A percentile compares a stretch with the other conserved stretches of the same genome.
Evolutionary conservation across 75 land plant genomes (phyloP).

Genomic region (Pseudotsuga menziesii): DNA sequence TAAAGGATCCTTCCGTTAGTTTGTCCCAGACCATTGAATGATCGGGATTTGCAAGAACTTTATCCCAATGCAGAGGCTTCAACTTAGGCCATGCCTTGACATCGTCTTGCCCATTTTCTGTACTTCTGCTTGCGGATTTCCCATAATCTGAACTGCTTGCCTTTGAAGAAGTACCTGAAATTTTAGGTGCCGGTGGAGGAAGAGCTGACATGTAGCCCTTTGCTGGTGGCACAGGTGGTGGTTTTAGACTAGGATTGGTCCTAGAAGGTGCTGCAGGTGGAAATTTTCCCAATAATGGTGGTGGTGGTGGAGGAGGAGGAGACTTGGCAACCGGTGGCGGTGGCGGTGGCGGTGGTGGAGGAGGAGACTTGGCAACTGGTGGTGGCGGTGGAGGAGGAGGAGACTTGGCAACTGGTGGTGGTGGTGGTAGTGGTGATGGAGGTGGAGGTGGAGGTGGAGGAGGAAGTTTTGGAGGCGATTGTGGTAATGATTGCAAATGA

Average conservation of each 20-base stretch:
- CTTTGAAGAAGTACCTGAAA: neutral
- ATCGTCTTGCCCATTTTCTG: neutral
- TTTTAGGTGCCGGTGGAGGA: slow-evolving; percentile 35
- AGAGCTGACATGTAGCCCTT: slow-evolving; percentile 11
- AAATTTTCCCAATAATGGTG: slow-evolving; percentile 8
- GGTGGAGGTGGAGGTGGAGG: slow-evolving; percentile 5
- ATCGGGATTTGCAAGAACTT: slow-evolving; percentile 56
- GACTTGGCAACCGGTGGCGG: neutral
- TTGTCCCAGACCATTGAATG: slow-evolving; percentile 99
- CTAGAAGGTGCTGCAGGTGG: slow-evolving; percentile 29
- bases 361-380: neutral
- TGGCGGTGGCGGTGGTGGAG: slow-evolving; percentile 15
- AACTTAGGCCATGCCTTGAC: slow-evolving; percentile 31
- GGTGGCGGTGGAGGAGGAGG: neutral
- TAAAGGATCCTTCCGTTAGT: slow-evolving; percentile 70
- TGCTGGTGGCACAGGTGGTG: slow-evolving; percentile 19
- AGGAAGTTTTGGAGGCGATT: neutral
- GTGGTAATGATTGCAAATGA: too few relatives aligned
- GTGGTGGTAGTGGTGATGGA: neutral
- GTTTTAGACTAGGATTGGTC: neutral
- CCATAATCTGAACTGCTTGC: slow-evolving; percentile 1
- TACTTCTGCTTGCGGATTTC: neutral
- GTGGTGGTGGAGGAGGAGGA: slow-evolving; percentile 17
- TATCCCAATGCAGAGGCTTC: slow-evolving; percentile 97
- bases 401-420: neutral